Conservation (phyloP, 352 stramenopile species). For the Globisporangium cederbergense region DNA sequence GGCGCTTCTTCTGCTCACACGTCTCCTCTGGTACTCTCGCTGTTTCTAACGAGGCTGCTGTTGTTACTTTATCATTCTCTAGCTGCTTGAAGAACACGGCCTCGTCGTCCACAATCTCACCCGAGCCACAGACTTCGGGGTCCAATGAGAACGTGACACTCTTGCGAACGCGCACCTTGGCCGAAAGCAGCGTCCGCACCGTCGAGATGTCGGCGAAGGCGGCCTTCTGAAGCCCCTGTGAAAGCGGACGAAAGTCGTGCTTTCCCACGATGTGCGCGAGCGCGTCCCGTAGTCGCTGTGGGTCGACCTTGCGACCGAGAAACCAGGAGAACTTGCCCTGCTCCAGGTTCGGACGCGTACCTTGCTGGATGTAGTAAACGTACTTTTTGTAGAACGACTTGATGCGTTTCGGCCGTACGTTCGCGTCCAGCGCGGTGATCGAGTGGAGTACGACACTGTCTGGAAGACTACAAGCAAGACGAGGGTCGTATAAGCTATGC, state of each 20-base stretch:
- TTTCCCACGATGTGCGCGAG: conserved; percentile 63
- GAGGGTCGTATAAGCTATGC: too few relatives aligned
- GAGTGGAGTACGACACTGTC: conserved; percentile 47
- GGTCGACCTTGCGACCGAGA: conserved; percentile 60
- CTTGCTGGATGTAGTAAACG: conserved; percentile 89
- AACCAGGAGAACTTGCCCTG: conserved; percentile 83
- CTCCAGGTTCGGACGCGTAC: conserved; percentile 60
- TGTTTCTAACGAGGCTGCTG: neutral
- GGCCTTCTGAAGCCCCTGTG: conserved; percentile 62
- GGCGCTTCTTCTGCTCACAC: conserved; percentile 40
- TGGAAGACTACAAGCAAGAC: conserved; percentile 26
- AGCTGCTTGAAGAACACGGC: conserved; percentile 3
- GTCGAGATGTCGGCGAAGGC: conserved; percentile 60
- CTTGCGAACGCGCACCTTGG: conserved; percentile 54
- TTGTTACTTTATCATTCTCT: neutral
- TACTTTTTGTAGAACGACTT: conserved; percentile 87
- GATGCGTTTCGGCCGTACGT: conserved; percentile 48
- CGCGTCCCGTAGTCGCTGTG: conserved; percentile 57
- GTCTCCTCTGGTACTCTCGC: conserved; percentile 3
- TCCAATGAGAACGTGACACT: conserved; percentile 76
- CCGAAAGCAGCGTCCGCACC: conserved; percentile 62
- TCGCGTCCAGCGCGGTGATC: conserved; percentile 29
- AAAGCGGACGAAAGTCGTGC: conserved; percentile 83
- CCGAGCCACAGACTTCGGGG: conserved; percentile 41
- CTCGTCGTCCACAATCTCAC: conserved; percentile 56